A percentile compares a stretch with the other conserved stretches of the same genome.
These are phyloP conservation scores for Apiospora malaysiana DNA, from an alignment of 2,329 filamentous ascomycete species.

Conservation along the genomic window DNA sequence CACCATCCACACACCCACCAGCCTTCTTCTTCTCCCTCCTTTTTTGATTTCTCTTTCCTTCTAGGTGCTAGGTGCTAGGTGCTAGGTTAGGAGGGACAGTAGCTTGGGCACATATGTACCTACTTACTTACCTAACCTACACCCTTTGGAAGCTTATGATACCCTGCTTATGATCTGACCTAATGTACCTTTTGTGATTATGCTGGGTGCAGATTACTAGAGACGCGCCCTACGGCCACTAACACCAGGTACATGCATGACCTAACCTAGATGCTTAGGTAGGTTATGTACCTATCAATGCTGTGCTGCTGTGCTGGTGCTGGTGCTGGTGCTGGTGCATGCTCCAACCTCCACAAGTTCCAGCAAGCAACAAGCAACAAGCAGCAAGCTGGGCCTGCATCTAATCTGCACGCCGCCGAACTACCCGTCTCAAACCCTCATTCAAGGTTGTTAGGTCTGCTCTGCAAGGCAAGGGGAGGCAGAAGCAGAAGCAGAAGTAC, in stretches of 20 bases:
- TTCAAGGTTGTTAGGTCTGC: too few species aligned
- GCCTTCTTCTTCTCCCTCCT: not conserved
- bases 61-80: not conserved
- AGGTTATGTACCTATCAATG: too few species aligned
- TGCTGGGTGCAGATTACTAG: too few species aligned
- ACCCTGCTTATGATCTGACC: too few species aligned
- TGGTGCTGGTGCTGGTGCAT: too few species aligned
- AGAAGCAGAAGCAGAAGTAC: not conserved
- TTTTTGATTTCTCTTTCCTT: not conserved
- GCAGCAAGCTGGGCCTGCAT: constrained; percentile 1
- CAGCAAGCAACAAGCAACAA: not conserved
- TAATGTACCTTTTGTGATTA: too few species aligned
- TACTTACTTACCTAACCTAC: too few species aligned
- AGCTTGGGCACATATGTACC: too few species aligned
- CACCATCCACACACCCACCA: not conserved
- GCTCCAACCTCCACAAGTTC: not conserved
- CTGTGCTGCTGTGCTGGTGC: not conserved
- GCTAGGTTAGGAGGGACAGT: not conserved
- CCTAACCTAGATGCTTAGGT: too few species aligned
- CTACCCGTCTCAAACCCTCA: constrained; percentile 21
- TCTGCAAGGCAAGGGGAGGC: constrained; percentile 1
- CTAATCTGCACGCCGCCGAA: constrained; percentile 19
- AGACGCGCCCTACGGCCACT: not conserved
- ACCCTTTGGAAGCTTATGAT: too few species aligned
- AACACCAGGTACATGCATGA: constrained; percentile 1